Evolutionary conservation across 352 stramenopile genomes (phyloP).

Genomic region (Phytophthora cryptogea): DNA sequence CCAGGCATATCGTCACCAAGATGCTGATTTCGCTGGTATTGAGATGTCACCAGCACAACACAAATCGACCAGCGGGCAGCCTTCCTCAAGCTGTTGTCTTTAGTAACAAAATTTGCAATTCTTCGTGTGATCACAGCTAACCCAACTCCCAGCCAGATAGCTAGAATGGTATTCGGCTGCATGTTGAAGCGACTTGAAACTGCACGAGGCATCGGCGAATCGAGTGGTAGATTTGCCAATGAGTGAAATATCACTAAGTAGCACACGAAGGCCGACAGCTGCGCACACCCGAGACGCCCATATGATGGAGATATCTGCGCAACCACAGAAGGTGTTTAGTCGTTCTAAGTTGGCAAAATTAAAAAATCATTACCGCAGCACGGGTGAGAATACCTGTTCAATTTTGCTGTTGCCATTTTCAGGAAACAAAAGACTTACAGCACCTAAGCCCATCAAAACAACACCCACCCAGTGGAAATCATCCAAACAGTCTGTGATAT

Average conservation of each 20-base stretch:
- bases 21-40: conserved; percentile 22
- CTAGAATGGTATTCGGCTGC: conserved; percentile 90
- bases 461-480: conserved; percentile 35
- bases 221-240: conserved; percentile 92
- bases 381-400: conserved; percentile 14
- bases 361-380: no score
- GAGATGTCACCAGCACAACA: conserved; percentile 15
- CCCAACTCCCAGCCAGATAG: conserved; percentile 81
- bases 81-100: conserved; percentile 3
- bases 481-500: conserved; percentile 28
- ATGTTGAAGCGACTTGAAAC: conserved; percentile 91
- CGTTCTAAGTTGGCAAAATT: no score
- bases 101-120: conserved; percentile 9
- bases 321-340: no score
- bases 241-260: conserved; percentile 93
- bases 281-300: conserved; percentile 19
- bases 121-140: conserved; percentile 25
- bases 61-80: conserved; percentile 23
- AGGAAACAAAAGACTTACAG: conserved; percentile 12
- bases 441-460: conserved; percentile 28
- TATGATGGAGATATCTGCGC: conserved; percentile 10
- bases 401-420: not conserved
- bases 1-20: not conserved
- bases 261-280: conserved; percentile 60
- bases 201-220: conserved; percentile 81